phyloP scores from a whole-genome alignment of 2,329 filamentous ascomycete genomes.

The Pseudogymnoascus sp. region DNA sequence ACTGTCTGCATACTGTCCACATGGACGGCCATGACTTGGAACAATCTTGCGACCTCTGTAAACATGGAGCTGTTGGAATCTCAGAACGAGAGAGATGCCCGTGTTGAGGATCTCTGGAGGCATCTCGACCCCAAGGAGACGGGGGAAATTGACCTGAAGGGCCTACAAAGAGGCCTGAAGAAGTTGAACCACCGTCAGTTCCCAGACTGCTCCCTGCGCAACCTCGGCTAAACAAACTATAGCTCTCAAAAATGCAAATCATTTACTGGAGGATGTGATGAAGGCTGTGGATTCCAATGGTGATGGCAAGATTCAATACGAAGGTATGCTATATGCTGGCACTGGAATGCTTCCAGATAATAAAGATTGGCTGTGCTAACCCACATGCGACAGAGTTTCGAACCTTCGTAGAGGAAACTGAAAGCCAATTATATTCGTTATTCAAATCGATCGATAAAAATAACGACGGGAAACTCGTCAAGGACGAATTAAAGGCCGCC shows the following conservation, averaged over 20 bases:
- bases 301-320: constrained; percentile 84
- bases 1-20: constrained; percentile 7
- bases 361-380: not conserved
- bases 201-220: constrained; percentile 9
- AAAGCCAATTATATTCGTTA: constrained; percentile 70
- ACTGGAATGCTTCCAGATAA: not conserved
- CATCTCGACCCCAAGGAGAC: constrained; percentile 68
- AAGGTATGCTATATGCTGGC: constrained; percentile 50
- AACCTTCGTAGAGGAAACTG: constrained; percentile 77
- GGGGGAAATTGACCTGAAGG: constrained; percentile 76
- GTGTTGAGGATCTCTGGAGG: constrained; percentile 77
- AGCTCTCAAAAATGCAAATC: constrained; percentile 86
- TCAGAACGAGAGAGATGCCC: constrained; percentile 68
- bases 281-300: constrained; percentile 75
- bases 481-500: constrained; percentile 70
- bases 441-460: constrained; percentile 85
- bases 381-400: constrained; percentile 61
- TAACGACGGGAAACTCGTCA: constrained; percentile 76
- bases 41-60: constrained; percentile 6
- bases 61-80: constrained; percentile 61
- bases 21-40: constrained; percentile 3
- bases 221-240: constrained; percentile 19
- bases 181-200: constrained; percentile 85
- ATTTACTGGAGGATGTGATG: constrained; percentile 73
- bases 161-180: constrained; percentile 72